phyloP scores from a whole-genome alignment of 1,284 basidiomycete genomes.

The Trichosporon sp. region DNA sequence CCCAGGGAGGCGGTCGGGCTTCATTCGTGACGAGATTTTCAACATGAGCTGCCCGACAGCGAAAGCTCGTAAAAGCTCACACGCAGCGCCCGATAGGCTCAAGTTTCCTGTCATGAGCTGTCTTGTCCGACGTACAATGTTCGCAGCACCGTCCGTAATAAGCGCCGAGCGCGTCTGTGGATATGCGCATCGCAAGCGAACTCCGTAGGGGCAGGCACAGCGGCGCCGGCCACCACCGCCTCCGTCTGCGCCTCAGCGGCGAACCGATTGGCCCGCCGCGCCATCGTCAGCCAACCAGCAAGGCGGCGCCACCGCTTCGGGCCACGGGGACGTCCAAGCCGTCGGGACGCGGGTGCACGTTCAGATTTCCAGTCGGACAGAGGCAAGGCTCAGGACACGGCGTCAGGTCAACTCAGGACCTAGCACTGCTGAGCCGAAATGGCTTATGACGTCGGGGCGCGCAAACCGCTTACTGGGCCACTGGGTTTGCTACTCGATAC shows the following conservation, averaged over 20 bases:
- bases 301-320: background rate
- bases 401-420: background rate
- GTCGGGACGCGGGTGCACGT: background rate
- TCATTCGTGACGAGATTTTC: background rate
- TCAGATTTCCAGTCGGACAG: background rate
- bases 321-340: constrained; percentile 4
- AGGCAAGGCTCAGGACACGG: background rate
- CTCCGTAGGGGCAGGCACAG: background rate
- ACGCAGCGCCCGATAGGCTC: background rate
- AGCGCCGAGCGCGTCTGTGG: background rate
- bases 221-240: constrained; percentile 5
- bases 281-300: background rate
- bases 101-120: background rate
- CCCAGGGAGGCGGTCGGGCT: background rate
- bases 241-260: background rate
- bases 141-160: too few relatives aligned
- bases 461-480: background rate
- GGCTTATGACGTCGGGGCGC: constrained; percentile 9
- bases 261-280: background rate
- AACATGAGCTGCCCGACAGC: background rate
- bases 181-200: background rate
- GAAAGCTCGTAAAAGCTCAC: background rate
- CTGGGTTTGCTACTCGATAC: background rate
- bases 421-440: background rate
- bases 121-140: background rate